Conservation (phyloP, 202 grass and related monocot species). For the Zoysia matrella region DNA sequence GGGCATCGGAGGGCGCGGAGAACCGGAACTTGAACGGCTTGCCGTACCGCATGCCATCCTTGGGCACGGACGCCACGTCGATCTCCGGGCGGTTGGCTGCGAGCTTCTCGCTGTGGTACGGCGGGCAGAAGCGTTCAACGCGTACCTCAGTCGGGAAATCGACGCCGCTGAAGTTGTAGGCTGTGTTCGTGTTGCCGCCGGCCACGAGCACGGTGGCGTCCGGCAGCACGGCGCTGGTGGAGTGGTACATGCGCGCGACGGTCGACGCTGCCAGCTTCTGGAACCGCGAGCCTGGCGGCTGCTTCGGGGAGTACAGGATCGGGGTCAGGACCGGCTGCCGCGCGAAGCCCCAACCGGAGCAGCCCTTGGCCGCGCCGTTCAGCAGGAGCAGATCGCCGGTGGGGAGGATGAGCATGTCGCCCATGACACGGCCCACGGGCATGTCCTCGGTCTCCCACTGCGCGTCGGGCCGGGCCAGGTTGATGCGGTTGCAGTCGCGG, state of each 20-base stretch:
- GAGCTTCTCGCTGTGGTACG: slow-evolving; percentile 55
- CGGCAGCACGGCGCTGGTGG: slow-evolving; percentile 74
- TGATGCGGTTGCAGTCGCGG: slow-evolving; percentile 67
- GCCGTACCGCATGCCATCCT: slow-evolving; percentile 62
- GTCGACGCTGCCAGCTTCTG: slow-evolving; percentile 44
- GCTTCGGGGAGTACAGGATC: slow-evolving; percentile 65
- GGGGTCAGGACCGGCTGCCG: slow-evolving; percentile 54
- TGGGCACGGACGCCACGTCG: slow-evolving; percentile 28
- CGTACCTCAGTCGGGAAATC: slow-evolving; percentile 64
- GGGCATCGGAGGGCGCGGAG: slow-evolving; percentile 8
- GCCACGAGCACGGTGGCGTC: slow-evolving; percentile 17
- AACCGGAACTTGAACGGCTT: slow-evolving; percentile 56
- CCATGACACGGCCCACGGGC: no score
- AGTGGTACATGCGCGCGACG: slow-evolving; percentile 83
- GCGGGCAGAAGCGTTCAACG: slow-evolving; percentile 76
- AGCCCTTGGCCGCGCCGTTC: no score
- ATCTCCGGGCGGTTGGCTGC: slow-evolving; percentile 44
- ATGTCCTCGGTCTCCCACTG: slow-evolving; percentile 62
- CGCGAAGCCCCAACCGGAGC: slow-evolving; percentile 64
- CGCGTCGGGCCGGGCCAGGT: slow-evolving; percentile 42
- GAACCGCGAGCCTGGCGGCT: slow-evolving; percentile 48
- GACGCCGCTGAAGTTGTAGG: no score
- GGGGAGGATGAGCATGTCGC: no score
- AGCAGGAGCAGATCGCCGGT: no score
- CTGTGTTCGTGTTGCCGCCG: no score